phyloP scores from a whole-genome alignment of 768 basidiomycete species.

The Russula lepida region DNA sequence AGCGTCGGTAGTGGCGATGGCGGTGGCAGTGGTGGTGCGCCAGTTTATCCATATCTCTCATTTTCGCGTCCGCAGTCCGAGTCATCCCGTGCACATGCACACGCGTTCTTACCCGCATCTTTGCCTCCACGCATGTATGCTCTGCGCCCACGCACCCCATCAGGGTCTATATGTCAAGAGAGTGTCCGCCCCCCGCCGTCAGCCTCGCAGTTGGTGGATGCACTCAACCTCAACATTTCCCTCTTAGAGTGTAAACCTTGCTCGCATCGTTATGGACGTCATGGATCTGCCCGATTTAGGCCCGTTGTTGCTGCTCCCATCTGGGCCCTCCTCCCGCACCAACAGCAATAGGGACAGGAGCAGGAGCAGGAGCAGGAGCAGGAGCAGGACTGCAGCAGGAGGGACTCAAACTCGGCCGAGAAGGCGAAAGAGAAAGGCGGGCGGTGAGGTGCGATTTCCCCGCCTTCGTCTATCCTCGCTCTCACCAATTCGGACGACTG shows the following conservation, averaged over 20 bases:
- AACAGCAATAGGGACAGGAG: background rate
- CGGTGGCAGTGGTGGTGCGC: too few species aligned
- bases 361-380: too few species aligned
- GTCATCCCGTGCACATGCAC: background rate
- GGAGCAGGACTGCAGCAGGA: too few species aligned
- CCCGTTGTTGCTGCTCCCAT: background rate
- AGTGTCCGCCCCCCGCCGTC: constrained; percentile 19
- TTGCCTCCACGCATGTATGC: constrained; percentile 9
- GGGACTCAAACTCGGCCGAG: background rate
- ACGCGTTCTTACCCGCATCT: background rate
- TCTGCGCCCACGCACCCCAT: constrained; percentile 14
- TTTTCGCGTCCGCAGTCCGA: background rate
- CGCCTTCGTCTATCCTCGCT: background rate
- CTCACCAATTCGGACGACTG: background rate
- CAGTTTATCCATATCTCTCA: background rate
- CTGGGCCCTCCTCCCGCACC: background rate
- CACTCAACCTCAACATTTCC: constrained; percentile 9
- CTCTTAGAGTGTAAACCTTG: constrained; percentile 5
- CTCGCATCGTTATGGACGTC: constrained; percentile 15
- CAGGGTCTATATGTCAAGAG: constrained; percentile 20
- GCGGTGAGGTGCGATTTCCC: background rate
- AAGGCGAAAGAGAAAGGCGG: background rate
- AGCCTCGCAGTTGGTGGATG: constrained; percentile 8
- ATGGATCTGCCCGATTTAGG: constrained; percentile 10
- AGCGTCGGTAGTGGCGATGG: background rate